phyloP scores from a whole-genome alignment of 1,139 yeast genomes.

The Tardiomyces digboiensis region DNA sequence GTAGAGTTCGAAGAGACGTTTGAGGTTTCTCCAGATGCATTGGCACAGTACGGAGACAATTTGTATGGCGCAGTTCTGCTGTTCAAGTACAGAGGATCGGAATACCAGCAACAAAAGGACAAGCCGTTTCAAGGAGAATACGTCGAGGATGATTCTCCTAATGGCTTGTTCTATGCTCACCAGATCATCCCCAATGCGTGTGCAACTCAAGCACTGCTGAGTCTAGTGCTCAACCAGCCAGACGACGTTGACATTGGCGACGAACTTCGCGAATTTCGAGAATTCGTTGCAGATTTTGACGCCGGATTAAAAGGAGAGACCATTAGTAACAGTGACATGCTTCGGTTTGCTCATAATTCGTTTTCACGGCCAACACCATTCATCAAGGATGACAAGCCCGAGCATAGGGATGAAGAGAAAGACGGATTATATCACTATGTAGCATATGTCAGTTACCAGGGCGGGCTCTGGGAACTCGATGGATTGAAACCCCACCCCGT shows the following conservation, averaged over 20 bases:
- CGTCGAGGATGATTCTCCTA: slow-evolving; percentile 19
- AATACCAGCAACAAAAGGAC: slow-evolving; percentile 27
- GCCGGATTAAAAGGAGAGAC: slow-evolving; percentile 54
- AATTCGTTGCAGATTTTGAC: slow-evolving; percentile 48
- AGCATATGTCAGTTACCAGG: slow-evolving; percentile 41
- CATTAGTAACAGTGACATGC: slow-evolving; percentile 50
- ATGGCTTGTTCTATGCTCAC: slow-evolving; percentile 48
- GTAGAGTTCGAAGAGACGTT: slow-evolving; percentile 54
- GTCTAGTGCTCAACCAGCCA: slow-evolving; percentile 40
- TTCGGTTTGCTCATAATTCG: slow-evolving; percentile 53
- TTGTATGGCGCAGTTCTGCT: slow-evolving; percentile 49
- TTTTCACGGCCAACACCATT: slow-evolving; percentile 50
- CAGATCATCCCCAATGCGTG: slow-evolving; percentile 67
- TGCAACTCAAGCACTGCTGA: slow-evolving; percentile 71
- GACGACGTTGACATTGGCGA: slow-evolving; percentile 39
- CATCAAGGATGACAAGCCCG: slow-evolving; percentile 31
- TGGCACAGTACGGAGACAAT: slow-evolving; percentile 10
- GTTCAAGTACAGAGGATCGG: slow-evolving; percentile 52
- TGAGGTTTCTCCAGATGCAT: slow-evolving; percentile 41
- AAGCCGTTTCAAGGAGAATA: slow-evolving; percentile 4
- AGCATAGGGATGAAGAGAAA: slow-evolving; percentile 31
- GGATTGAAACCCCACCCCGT: slow-evolving; percentile 57
- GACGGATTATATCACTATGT: slow-evolving; percentile 58
- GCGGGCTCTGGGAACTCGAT: slow-evolving; percentile 53
- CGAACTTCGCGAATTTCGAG: slow-evolving; percentile 39